Evolutionary conservation across 176 grass and related monocot species (phyloP).

Genomic region (Cenchrus purpureus): DNA sequence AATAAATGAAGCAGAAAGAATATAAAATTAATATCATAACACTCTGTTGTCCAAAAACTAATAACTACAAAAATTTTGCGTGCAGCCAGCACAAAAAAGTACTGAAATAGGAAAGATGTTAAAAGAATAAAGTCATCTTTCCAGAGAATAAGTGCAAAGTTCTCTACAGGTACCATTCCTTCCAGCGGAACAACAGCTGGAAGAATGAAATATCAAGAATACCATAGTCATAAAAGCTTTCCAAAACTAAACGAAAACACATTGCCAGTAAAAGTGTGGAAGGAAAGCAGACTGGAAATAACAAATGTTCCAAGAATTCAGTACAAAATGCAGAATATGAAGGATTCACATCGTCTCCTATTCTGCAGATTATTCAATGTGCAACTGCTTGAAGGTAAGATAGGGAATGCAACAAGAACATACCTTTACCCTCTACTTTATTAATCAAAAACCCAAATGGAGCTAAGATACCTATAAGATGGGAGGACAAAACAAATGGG

Average conservation of each 20-base stretch:
- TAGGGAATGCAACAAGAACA: background rate
- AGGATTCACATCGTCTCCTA: background rate
- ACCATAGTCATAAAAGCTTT: conserved; percentile 24
- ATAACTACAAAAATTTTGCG: background rate
- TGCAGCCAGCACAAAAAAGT: conserved; percentile 38
- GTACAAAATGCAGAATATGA: background rate
- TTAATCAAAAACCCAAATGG: background rate
- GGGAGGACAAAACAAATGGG: background rate
- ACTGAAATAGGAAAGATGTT: conserved; percentile 3
- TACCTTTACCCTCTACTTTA: conserved; percentile 7
- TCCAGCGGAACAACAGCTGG: conserved; percentile 22
- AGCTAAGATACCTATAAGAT: background rate
- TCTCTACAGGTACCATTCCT: conserved; percentile 36
- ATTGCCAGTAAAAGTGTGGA: background rate
- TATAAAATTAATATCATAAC: conserved; percentile 2
- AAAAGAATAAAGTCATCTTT: conserved; percentile 44
- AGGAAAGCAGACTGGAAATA: background rate
- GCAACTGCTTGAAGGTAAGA: background rate
- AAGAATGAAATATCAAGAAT: conserved; percentile 19
- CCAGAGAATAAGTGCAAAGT: conserved; percentile 47
- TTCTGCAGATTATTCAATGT: background rate
- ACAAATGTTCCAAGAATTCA: background rate
- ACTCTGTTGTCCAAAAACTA: background rate
- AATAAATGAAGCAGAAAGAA: conserved; percentile 17
- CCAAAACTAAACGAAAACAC: conserved; percentile 1